These are phyloP conservation scores for Farysia itapuensis DNA, from an alignment of 1,284 basidiomycete genomes.

Conservation along the genomic window DNA sequence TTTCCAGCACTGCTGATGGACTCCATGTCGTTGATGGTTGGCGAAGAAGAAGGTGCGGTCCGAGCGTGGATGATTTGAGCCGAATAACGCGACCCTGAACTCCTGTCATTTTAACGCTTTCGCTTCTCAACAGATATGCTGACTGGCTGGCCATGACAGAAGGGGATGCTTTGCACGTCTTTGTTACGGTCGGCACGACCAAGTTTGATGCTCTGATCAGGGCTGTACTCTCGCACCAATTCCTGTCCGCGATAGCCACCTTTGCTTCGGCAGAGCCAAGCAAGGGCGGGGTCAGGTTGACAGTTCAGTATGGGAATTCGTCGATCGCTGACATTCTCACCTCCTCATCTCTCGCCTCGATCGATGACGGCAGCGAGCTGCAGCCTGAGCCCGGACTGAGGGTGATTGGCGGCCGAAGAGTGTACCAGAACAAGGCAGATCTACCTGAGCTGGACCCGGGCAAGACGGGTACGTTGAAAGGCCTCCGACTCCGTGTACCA, in stretches of 20 bases:
- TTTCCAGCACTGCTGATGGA: constrained; percentile 15
- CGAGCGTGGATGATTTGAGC: too few relatives aligned
- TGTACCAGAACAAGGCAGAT: constrained; percentile 19
- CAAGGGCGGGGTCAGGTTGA: not conserved
- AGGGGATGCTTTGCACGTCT: constrained; percentile 19
- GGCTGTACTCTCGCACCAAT: constrained; percentile 17
- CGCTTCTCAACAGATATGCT: too few relatives aligned
- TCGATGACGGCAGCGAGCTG: constrained; percentile 28
- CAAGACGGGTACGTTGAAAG: constrained; percentile 20
- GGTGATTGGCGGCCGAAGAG: constrained; percentile 26
- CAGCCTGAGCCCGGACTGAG: constrained; percentile 30
- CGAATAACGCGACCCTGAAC: too few relatives aligned
- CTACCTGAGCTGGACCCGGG: constrained; percentile 29
- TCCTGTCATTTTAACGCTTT: too few relatives aligned
- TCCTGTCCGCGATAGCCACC: constrained; percentile 13
- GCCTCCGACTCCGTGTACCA: constrained; percentile 8
- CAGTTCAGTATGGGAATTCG: constrained; percentile 33
- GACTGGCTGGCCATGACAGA: not conserved
- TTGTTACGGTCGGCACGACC: constrained; percentile 51
- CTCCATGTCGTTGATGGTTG: too few relatives aligned
- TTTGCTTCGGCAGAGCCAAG: not conserved
- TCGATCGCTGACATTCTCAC: constrained; percentile 27
- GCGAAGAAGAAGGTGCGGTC: not conserved
- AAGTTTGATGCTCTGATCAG: constrained; percentile 45
- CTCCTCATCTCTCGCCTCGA: constrained; percentile 8